Percentiles rank a stretch among this genome's conserved stretches.
Conservation (phyloP, 2,329 filamentous ascomycete genomes). For the Rachicladosporium sp. region DNA sequence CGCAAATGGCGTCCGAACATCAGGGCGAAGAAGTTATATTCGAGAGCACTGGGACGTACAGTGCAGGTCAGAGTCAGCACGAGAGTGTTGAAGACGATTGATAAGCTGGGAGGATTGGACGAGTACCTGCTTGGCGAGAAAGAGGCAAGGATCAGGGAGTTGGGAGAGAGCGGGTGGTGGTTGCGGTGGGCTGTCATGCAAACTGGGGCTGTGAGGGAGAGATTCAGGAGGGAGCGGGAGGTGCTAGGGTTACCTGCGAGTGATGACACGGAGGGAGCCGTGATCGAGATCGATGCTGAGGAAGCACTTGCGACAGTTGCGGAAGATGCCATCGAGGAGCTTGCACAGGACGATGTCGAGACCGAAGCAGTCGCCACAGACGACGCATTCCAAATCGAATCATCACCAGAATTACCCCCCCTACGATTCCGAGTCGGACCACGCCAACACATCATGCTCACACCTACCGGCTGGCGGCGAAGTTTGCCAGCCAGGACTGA, state of each 20-base stretch:
- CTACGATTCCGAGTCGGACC: slow-evolving; percentile 21
- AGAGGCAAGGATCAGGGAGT: slow-evolving; percentile 63
- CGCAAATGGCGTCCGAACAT: slow-evolving; percentile 68
- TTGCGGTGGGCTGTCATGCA: slow-evolving; percentile 85
- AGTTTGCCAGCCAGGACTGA: slow-evolving; percentile 1
- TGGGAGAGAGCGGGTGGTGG: slow-evolving; percentile 83
- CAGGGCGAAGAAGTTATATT: slow-evolving; percentile 53
- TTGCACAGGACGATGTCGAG: slow-evolving; percentile 6
- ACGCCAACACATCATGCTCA: slow-evolving; percentile 18
- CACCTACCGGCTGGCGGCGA: slow-evolving; percentile 18
- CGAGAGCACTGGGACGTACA: slow-evolving; percentile 46
- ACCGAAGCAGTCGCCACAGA: slow-evolving; percentile 15
- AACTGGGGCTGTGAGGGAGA: slow-evolving; percentile 52
- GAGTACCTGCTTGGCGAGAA: slow-evolving; percentile 80
- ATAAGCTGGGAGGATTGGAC: slow-evolving; percentile 80
- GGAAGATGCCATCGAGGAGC: slow-evolving; percentile 6
- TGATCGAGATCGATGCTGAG: slow-evolving; percentile 10
- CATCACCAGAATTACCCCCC: slow-evolving; percentile 12
- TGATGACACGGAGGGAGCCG: slow-evolving; percentile 6
- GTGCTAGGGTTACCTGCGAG: slow-evolving; percentile 47
- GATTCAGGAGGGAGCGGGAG: slow-evolving; percentile 53
- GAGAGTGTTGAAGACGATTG: slow-evolving; percentile 53
- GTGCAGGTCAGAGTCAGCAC: slow-evolving; percentile 59
- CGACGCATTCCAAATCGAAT: slow-evolving; percentile 16
- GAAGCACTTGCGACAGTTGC: slow-evolving; percentile 7